These are phyloP conservation scores for Linnemannia elongata DNA, from an alignment of 192 early-diverging fungal genomes.

Conservation along the genomic window DNA sequence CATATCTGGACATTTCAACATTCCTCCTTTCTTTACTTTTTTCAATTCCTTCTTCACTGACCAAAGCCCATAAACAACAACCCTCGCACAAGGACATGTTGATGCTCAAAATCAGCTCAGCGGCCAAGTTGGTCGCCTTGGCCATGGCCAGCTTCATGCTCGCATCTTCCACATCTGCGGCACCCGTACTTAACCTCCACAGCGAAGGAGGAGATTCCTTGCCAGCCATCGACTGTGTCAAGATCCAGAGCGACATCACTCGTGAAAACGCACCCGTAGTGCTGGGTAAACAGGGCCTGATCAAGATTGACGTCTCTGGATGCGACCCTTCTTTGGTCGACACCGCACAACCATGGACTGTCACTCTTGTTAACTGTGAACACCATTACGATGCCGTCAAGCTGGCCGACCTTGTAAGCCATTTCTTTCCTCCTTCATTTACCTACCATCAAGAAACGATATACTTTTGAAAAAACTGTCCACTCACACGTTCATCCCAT, in stretches of 20 bases:
- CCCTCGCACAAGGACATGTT: not conserved
- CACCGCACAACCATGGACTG: not conserved
- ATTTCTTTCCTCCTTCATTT: no score
- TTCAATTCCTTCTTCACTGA: not conserved
- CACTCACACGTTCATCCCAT: no score
- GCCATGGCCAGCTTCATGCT: not conserved
- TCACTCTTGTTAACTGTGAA: not conserved
- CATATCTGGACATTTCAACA: not conserved
- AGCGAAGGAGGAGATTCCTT: not conserved
- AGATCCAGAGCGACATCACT: not conserved
- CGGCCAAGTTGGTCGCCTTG: not conserved
- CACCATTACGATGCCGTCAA: not conserved
- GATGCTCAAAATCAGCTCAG: not conserved
- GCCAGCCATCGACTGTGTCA: constrained; percentile 3
- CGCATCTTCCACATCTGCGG: constrained; percentile 1
- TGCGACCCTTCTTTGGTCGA: constrained; percentile 6
- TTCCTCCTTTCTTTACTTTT: not conserved
- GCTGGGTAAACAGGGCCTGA: not conserved
- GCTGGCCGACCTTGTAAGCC: not conserved
- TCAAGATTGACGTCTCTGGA: constrained; percentile 15
- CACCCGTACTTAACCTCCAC: not conserved
- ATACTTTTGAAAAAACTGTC: no score
- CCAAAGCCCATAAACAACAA: not conserved
- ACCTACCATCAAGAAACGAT: no score
- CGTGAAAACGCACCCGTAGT: not conserved